Conservation (phyloP, 2,329 filamentous ascomycete species). For the Aspergillus tubingensis region DNA sequence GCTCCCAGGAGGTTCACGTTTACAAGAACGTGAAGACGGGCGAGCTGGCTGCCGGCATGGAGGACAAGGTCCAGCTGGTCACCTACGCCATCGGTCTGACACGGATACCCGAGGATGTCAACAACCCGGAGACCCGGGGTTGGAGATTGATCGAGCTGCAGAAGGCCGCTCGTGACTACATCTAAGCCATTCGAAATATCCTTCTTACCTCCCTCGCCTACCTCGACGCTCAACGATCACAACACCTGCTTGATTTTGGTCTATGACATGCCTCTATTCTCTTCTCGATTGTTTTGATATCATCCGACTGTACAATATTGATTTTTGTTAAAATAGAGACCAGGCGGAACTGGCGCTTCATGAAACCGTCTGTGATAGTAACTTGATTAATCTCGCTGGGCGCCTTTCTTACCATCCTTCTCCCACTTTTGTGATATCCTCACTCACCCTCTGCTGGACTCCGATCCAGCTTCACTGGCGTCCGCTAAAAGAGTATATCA, state of each 20-base stretch:
- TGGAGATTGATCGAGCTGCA: conserved; percentile 99
- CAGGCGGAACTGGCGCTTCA: conserved; percentile 37
- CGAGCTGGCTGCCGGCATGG: conserved; percentile 92
- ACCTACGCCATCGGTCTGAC: conserved; percentile 98
- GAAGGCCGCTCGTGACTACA: conserved; percentile 93
- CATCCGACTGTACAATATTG: conserved; percentile 43
- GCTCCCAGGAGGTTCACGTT: conserved; percentile 96
- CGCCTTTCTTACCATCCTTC: conserved; percentile 12
- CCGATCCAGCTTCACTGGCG: not conserved
- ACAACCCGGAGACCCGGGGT: conserved; percentile 92
- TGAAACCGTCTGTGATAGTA: conserved; percentile 32
- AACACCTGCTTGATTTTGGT: conserved; percentile 5
- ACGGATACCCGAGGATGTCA: conserved; percentile 89
- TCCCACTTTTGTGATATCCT: conserved; percentile 21
- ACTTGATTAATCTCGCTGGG: conserved; percentile 23
- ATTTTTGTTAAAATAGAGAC: conserved; percentile 37
- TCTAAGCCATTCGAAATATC: conserved; percentile 49
- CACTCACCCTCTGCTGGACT: not conserved
- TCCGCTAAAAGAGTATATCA: no score
- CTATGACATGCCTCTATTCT: conserved; percentile 21
- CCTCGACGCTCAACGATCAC: conserved; percentile 20
- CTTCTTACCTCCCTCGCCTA: conserved; percentile 10
- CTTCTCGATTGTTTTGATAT: conserved; percentile 32
- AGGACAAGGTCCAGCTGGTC: conserved; percentile 96
- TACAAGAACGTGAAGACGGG: conserved; percentile 90